Evolutionary conservation across 805 yeast genomes (phyloP), one percentile per base, ranked within the genome.

Genomic region (Yarrowia sp.): DNA sequence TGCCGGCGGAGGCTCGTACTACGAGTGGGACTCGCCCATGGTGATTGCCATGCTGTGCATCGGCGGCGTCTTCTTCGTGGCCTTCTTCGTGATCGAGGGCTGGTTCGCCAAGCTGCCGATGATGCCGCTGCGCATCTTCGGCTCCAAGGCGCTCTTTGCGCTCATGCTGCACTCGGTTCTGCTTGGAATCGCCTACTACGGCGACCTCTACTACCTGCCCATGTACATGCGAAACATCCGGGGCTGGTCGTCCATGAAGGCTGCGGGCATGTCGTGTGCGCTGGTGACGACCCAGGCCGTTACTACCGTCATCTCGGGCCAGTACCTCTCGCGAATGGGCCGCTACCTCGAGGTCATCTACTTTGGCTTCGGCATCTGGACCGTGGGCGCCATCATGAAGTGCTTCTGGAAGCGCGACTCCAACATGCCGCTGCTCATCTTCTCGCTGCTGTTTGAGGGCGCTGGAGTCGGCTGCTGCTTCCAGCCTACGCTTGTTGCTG

Each of bases 1-100:
- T 19, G 78, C 80, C 65, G 85, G 86, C 16, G 90, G 90, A 33
- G 90, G 90, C 2, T 73, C 80, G 8, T 73, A 80, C 10, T 84
- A 78, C 68, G 70, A 74, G 0, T 87, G 91, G 91, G 66, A 77
- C 66, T 80, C 79, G 13, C 70, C 78, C 2, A 63, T 73, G 19
- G 76, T 76, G 14, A 77, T 81, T 9, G 55, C 72, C 8, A 69
- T 79, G 73, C 69, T 79, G 21, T 65, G 70, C 6, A 64, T 81
- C 29, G 83, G 84, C 19, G 78, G 76, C 1, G 46, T 69, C 0
- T 71, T 75, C 25, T 72, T 81, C 18, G 59, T 78, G 1, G 66
- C 68, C 0, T 84, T 86, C 61, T 33, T 84, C 10, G 24, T 82
- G 6, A 75, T 80, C 18, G 87, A 86, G 66, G 74, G 78, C 74